Conservation (phyloP, 176 grass and related monocot species). For the Musa acuminata region DNA sequence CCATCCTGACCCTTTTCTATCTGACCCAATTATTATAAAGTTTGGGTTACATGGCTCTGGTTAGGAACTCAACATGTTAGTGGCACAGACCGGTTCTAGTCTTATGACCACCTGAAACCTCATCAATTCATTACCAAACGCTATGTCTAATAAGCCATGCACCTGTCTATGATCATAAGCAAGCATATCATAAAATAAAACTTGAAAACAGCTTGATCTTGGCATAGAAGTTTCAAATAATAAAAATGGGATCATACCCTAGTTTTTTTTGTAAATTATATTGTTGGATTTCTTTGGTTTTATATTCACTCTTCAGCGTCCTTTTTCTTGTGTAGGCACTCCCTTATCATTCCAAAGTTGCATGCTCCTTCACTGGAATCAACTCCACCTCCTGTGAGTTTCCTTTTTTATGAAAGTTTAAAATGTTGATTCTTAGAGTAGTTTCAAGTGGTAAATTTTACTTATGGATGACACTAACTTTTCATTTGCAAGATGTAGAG, state of each 20-base stretch:
- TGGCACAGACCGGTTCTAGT: too few relatives aligned
- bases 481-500: not conserved
- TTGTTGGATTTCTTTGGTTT: not conserved
- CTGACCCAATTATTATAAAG: too few relatives aligned
- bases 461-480: not conserved
- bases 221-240: not conserved
- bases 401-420: not conserved
- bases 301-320: not conserved
- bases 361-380: conserved; percentile 57
- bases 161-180: too few relatives aligned
- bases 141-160: too few relatives aligned
- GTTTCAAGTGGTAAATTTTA: not conserved
- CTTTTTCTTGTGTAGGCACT: conserved; percentile 37
- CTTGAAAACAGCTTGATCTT: too few relatives aligned
- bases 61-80: too few relatives aligned
- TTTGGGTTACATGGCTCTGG: too few relatives aligned
- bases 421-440: not conserved
- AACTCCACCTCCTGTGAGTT: conserved; percentile 69
- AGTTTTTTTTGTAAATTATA: not conserved
- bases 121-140: too few relatives aligned
- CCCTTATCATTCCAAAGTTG: conserved; percentile 72
- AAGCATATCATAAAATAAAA: too few relatives aligned
- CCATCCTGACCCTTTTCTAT: too few relatives aligned
- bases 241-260: not conserved
- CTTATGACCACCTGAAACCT: too few relatives aligned